These are phyloP conservation scores for Neurospora cerealis DNA, from an alignment of 495 filamentous ascomycete species.

Conservation along the genomic window DNA sequence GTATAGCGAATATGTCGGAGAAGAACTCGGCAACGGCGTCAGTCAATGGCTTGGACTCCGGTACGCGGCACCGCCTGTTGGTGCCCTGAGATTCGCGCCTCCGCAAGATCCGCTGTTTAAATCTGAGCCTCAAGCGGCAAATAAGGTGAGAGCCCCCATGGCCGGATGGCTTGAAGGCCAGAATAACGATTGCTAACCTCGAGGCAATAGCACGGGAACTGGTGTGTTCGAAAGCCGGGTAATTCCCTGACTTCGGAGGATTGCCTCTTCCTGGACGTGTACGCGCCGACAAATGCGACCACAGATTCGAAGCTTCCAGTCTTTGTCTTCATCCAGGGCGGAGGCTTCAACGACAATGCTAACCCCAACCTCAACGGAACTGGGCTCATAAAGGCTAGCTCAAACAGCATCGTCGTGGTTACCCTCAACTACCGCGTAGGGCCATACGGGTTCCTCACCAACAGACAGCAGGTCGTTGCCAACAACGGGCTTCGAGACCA, in stretches of 20 bases:
- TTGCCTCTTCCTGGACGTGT: slow-evolving; percentile 63
- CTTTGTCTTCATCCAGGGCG: slow-evolving; percentile 63
- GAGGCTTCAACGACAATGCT: slow-evolving; percentile 49
- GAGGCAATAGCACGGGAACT: slow-evolving; percentile 24
- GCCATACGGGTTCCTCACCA: slow-evolving; percentile 58
- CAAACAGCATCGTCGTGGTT: slow-evolving; percentile 52
- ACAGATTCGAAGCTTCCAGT: slow-evolving; percentile 45
- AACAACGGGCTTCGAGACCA: slow-evolving; percentile 69
- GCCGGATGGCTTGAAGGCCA: background rate
- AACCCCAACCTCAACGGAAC: slow-evolving; percentile 56
- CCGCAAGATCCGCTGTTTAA: slow-evolving; percentile 23
- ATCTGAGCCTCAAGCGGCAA: slow-evolving; percentile 16
- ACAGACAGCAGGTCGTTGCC: slow-evolving; percentile 38
- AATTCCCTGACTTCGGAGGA: slow-evolving; percentile 43
- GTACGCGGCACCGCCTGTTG: slow-evolving; percentile 32
- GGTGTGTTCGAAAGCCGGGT: slow-evolving; percentile 40
- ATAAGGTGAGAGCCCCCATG: slow-evolving; percentile 12
- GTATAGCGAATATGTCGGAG: slow-evolving; percentile 28
- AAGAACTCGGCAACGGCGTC: slow-evolving; percentile 18
- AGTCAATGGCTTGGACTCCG: slow-evolving; percentile 33
- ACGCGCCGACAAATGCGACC: slow-evolving; percentile 47
- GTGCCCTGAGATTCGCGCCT: slow-evolving; percentile 24
- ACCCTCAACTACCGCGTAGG: slow-evolving; percentile 66
- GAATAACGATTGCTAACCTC: no score
- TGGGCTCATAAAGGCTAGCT: slow-evolving; percentile 46